Base-by-base conservation (phyloP, 306 rosid species). In the Vigna angularis region DNA sequence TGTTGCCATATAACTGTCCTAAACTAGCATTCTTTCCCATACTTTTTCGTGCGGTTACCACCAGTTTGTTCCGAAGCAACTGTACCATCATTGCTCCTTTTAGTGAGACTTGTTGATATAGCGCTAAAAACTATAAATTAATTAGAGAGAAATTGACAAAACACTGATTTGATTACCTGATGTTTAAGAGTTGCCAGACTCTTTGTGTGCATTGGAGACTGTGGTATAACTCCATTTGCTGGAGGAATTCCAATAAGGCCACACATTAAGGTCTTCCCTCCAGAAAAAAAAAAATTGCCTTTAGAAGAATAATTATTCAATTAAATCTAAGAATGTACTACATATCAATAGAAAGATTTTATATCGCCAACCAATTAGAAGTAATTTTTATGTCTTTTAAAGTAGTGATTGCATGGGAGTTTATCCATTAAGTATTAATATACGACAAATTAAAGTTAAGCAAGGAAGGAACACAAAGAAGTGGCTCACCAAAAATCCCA, bases 121-220 rank as follows among this genome's bases (percentile, higher is more conserved):
- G 72, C 38, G 65, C 22, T 66, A 20, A 70, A 12, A 38, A 42
- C 5, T 30, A 75, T 5, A 6, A 50, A 28, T 20, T 53, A 72
- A 28, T 51, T 28, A 51, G 58, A 16, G 28, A 56, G 36, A 26
- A 51, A 36, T 7, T 36, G 70, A 22, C 17, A 8, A 3, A 17
- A 11, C 42, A 15, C 1, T 20, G 14, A 42, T 40, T 28, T 74
- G 72, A 55, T 70, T 89, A 96, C 99, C 92, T 93, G 99, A 75
- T 96, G 97, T 80, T 96, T 96, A 70, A 96, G 99, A 83, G 99
- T 96, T 36, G 99, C 99, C 36, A 96, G 85, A 75, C 98, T 91
- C 89, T 96, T 96, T 5, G 99, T 96, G 81, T 96, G 99, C 99
- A 96, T 96, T 48, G 99, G 98, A 63, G 99, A 96, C 72, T 96